These are phyloP conservation scores for Chytriomyces sp. DNA, from an alignment of 192 early-diverging fungal species.

Conservation along the genomic window DNA sequence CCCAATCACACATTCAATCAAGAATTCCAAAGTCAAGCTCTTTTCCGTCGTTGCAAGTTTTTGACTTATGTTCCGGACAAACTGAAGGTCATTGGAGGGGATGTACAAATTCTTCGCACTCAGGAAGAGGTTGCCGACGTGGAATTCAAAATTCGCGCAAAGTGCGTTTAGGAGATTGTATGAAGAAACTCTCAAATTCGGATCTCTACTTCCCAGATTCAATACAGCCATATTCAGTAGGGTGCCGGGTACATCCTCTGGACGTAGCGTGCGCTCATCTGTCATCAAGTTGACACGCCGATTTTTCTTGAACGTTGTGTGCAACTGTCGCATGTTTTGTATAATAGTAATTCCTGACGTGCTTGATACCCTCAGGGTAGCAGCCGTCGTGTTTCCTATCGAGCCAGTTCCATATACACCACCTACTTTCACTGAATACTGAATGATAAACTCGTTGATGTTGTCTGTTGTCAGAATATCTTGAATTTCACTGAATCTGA, in stretches of 20 bases:
- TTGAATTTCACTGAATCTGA: conserved; percentile 79
- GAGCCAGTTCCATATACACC: conserved; percentile 11
- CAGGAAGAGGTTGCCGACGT: conserved; percentile 78
- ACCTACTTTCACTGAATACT: conserved; percentile 56
- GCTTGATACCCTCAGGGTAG: conserved; percentile 67
- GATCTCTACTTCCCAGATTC: conserved; percentile 83
- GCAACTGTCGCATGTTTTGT: conserved; percentile 72
- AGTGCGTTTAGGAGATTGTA: conserved; percentile 92
- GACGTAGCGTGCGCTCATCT: conserved; percentile 72
- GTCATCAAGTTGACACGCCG: conserved; percentile 59
- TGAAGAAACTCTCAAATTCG: conserved; percentile 76
- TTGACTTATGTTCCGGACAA: conserved; percentile 80
- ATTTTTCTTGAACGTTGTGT: conserved; percentile 67
- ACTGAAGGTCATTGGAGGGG: conserved; percentile 85
- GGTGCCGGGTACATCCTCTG: conserved; percentile 87
- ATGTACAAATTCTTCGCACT: conserved; percentile 69
- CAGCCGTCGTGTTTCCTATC: conserved; percentile 2
- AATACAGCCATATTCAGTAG: conserved; percentile 91
- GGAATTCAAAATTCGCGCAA: conserved; percentile 78
- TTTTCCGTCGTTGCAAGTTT: conserved; percentile 74
- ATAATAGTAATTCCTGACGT: conserved; percentile 71
- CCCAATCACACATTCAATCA: conserved; percentile 81
- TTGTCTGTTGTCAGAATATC: conserved; percentile 69
- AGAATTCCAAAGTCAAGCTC: conserved; percentile 84
- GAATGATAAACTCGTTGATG: conserved; percentile 75